Evolutionary conservation across 208 protist species (phyloP), one percentile per base, ranked within the genome.

Genomic region (Leptomonas seymouri): DNA sequence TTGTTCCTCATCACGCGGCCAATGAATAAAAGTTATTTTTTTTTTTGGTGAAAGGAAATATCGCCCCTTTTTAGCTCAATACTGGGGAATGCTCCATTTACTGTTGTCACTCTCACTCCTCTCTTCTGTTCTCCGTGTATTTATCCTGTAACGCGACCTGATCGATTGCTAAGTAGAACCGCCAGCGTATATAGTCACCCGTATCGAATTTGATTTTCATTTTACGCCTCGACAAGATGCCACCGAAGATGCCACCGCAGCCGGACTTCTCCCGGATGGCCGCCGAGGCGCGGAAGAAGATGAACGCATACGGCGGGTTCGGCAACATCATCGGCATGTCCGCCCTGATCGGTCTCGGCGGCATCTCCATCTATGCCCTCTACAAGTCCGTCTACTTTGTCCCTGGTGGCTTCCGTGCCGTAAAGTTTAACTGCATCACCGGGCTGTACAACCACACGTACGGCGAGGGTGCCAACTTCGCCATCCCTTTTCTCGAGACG

Each of bases 351-450:
- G 81, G 83, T 15, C 44, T 93, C n/a, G 77, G 78, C 12, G 69
- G 75, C 21, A 60, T 89, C 45, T 78, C 78, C 49, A 71, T 78
- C 25, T 89, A 89, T 53, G 85, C 71, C 20, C 73, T 93, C 25
- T 95, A 93, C 83, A 91, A 97, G 67, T 94, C 90, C 25, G 71
- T 98, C 50, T 98, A 87, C 85, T 97, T 97, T 76, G 98, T 99
- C 39, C 96, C 98, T 34, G 97, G 95, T 80, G 98, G 98, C 53
- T 98, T 95, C 74, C 91, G 97, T 51, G 98, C 98, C 21, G 91
- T 99, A 42, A 98, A 99, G 69, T 99, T 99, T 81, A 99, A 98
- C 82, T 86, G 95, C 74, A 84, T 99, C 60, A 90, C 84, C 31
- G 98, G 98, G 44, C 85, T 99, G 25, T 87, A 93, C 60, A 76